Evolutionary conservation across 352 stramenopile species (phyloP).

Genomic region (Phytophthora citricola): DNA sequence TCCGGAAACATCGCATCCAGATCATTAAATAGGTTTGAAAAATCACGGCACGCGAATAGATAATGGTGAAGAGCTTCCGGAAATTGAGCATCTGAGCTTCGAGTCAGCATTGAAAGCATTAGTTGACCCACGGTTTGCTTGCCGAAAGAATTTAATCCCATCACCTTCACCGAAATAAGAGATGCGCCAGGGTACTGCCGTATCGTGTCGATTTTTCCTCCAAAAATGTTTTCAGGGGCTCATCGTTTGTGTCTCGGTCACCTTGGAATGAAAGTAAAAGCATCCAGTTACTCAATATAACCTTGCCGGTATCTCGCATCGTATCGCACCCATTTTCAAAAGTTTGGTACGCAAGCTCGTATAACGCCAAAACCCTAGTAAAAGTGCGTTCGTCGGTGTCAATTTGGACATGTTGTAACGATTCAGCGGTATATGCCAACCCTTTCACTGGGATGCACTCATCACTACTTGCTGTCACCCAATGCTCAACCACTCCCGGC

Average conservation of each 20-base stretch:
- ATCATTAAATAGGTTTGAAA: conserved; percentile 25
- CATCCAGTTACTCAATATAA: conserved; percentile 53
- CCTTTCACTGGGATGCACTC: conserved; percentile 31
- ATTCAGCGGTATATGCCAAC: conserved; percentile 40
- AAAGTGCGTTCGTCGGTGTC: conserved; percentile 10
- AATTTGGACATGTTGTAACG: conserved; percentile 5
- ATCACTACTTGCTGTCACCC: conserved; percentile 31
- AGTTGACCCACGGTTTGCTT: conserved; percentile 27
- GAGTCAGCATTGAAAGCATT: conserved; percentile 41
- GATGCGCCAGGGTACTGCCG: conserved; percentile 32
- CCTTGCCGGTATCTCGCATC: conserved; percentile 21
- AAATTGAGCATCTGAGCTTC: conserved; percentile 24
- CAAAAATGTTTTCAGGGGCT: conserved; percentile 37
- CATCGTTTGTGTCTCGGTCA: conserved; percentile 11
- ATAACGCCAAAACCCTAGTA: conserved; percentile 24
- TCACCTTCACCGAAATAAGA: conserved; percentile 37
- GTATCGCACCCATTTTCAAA: conserved; percentile 15
- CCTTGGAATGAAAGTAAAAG: conserved; percentile 33
- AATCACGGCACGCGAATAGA: conserved; percentile 38
- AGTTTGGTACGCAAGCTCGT: conserved; percentile 31
- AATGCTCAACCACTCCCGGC: conserved; percentile 35
- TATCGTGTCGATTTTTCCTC: conserved; percentile 28
- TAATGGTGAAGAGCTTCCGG: conserved; percentile 46
- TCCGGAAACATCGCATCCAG: conserved; percentile 41
- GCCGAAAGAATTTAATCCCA: conserved; percentile 10